Percentiles rank a stretch among this genome's conserved stretches.
phyloP scores from a whole-genome alignment of 805 yeast genomes.

The Lachancea kluyveri region DNA sequence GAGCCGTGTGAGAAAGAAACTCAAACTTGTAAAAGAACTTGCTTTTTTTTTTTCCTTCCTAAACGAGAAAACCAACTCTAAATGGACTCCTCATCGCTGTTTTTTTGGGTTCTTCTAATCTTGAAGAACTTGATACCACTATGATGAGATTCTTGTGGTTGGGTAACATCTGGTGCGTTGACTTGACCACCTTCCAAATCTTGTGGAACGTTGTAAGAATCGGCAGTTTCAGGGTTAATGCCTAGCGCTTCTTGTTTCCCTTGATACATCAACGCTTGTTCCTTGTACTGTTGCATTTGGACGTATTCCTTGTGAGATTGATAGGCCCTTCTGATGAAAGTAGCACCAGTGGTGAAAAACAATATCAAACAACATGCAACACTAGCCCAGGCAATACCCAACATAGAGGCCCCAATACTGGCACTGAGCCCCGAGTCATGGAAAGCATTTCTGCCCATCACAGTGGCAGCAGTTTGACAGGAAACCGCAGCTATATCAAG shows the following conservation, averaged over 20 bases:
- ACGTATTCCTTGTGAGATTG: slow-evolving; percentile 16
- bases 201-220: slow-evolving; percentile 6
- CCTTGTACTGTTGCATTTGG: slow-evolving; percentile 14
- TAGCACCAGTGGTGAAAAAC: slow-evolving; percentile 14
- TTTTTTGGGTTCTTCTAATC: slow-evolving; percentile 45
- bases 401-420: slow-evolving; percentile 47
- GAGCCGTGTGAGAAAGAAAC: no score
- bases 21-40: no score
- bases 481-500: slow-evolving; percentile 59
- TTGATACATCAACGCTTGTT: slow-evolving; percentile 15
- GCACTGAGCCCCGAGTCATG: slow-evolving; percentile 37
- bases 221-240: slow-evolving; percentile 2
- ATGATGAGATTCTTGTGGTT: slow-evolving; percentile 23
- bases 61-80: no score
- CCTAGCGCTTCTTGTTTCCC: slow-evolving; percentile 10
- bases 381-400: slow-evolving; percentile 70
- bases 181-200: slow-evolving; percentile 6
- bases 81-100: slow-evolving; percentile 35
- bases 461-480: slow-evolving; percentile 69
- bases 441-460: slow-evolving; percentile 71
- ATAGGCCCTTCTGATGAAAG: slow-evolving; percentile 20
- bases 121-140: slow-evolving; percentile 71
- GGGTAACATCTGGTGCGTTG: slow-evolving; percentile 10
- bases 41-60: no score
- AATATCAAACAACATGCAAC: slow-evolving; percentile 34